These are phyloP conservation scores for Colletotrichum sp. DNA, from an alignment of 2,329 filamentous ascomycete species.

Conservation along the genomic window DNA sequence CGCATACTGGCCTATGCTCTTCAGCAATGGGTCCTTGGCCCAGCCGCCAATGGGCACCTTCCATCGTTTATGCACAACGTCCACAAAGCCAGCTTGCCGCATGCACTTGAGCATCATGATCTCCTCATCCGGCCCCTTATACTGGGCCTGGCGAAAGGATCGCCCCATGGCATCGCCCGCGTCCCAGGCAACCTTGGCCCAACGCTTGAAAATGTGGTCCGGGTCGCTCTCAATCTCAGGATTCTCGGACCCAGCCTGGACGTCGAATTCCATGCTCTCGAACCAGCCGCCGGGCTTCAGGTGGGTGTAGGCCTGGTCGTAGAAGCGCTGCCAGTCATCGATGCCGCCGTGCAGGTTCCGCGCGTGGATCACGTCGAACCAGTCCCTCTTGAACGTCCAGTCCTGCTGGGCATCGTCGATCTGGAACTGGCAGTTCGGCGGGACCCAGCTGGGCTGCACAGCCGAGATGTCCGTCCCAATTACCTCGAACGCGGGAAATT, in stretches of 20 bases:
- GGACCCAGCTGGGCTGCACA: conserved; percentile 50
- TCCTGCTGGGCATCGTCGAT: conserved; percentile 37
- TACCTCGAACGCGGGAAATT: conserved; percentile 46
- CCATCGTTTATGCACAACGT: conserved; percentile 15
- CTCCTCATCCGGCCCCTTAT: conserved; percentile 21
- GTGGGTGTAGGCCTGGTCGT: conserved; percentile 55
- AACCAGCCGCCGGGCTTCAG: conserved; percentile 46
- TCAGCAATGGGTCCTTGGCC: conserved; percentile 12
- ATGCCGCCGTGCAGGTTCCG: conserved; percentile 63
- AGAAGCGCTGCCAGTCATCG: conserved; percentile 59
- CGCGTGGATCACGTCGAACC: conserved; percentile 66
- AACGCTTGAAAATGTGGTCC: not conserved
- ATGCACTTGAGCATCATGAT: not conserved
- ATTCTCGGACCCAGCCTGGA: conserved; percentile 7
- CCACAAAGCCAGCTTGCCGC: conserved; percentile 25
- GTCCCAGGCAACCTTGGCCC: conserved; percentile 1
- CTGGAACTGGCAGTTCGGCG: conserved; percentile 39
- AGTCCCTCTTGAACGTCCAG: conserved; percentile 45
- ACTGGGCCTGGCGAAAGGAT: conserved; percentile 29
- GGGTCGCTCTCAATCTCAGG: not conserved
- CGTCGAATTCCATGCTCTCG: conserved; percentile 32
- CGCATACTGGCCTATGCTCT: conserved; percentile 22
- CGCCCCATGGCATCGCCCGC: conserved; percentile 33
- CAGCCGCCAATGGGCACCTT: conserved; percentile 22
- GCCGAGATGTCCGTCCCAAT: conserved; percentile 61